phyloP scores from a whole-genome alignment of 495 filamentous ascomycete species.

The Peziza echinospora region DNA sequence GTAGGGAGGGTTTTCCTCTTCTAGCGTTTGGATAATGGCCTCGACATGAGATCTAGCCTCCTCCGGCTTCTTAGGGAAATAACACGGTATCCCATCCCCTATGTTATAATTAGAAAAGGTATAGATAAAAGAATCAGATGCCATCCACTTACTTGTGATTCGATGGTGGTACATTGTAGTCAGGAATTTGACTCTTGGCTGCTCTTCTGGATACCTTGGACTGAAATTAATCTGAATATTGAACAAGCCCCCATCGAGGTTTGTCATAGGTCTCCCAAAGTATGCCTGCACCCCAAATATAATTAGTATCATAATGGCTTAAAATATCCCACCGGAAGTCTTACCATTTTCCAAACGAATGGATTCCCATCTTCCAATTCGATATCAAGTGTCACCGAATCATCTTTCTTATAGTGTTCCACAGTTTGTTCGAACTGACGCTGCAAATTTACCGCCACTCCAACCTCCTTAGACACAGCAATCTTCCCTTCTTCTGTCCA shows the following conservation, averaged over 20 bases:
- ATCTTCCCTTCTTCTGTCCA: constrained; percentile 51
- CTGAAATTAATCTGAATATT: constrained; percentile 60
- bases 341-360: constrained; percentile 35
- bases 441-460: constrained; percentile 58
- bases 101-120: not conserved
- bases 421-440: constrained; percentile 70
- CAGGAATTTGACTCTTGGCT: constrained; percentile 63
- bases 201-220: constrained; percentile 76
- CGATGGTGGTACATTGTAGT: constrained; percentile 73
- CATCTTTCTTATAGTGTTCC: constrained; percentile 44
- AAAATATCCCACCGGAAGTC: constrained; percentile 32
- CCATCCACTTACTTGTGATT: constrained; percentile 34
- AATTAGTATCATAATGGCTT: not conserved
- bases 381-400: constrained; percentile 47
- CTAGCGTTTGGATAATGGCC: constrained; percentile 59
- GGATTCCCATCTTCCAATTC: constrained; percentile 53
- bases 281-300: constrained; percentile 34
- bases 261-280: constrained; percentile 82
- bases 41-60: constrained; percentile 72
- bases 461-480: constrained; percentile 41
- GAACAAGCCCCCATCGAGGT: constrained; percentile 81
- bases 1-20: constrained; percentile 70
- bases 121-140: not conserved
- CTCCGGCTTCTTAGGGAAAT: constrained; percentile 49
- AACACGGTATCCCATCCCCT: constrained; percentile 56